phyloP scores from a whole-genome alignment of 108 stramenopile genomes.

The Skeletonema potamos region DNA sequence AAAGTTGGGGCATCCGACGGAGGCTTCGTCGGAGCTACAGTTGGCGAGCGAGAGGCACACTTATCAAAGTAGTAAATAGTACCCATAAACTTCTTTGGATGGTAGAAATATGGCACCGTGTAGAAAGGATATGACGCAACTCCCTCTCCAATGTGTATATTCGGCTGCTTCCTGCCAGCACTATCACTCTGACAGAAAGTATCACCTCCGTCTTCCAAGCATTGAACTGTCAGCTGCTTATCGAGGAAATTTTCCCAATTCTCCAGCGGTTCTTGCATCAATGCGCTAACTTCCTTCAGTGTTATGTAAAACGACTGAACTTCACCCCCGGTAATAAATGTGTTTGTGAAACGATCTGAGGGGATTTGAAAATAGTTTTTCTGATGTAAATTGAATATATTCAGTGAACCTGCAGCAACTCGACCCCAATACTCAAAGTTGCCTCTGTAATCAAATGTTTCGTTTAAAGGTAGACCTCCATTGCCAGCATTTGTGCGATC shows the following conservation, averaged over 20 bases:
- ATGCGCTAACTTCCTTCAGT: slow-evolving; percentile 15
- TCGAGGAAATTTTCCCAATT: slow-evolving; percentile 27
- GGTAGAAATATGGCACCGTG: slow-evolving; percentile 20
- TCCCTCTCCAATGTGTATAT: slow-evolving; percentile 30
- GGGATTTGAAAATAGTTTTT: slow-evolving; percentile 23
- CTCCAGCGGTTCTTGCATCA: slow-evolving; percentile 3
- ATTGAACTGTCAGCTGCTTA: slow-evolving; percentile 3
- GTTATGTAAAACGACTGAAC: slow-evolving; percentile 33
- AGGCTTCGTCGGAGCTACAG: neutral
- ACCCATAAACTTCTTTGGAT: slow-evolving; percentile 21
- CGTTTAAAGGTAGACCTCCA: slow-evolving; percentile 9
- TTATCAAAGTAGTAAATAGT: slow-evolving; percentile 4
- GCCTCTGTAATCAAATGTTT: slow-evolving; percentile 25
- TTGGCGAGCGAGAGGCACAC: slow-evolving; percentile 6
- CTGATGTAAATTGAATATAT: slow-evolving; percentile 6
- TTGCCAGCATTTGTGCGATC: slow-evolving; percentile 14
- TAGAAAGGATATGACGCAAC: slow-evolving; percentile 33
- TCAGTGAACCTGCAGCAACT: slow-evolving; percentile 8
- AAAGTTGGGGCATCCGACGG: neutral
- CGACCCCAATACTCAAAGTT: slow-evolving; percentile 10
- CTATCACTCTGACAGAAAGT: neutral
- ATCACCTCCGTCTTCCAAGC: neutral
- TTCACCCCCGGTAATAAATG: neutral
- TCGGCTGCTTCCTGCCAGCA: neutral
- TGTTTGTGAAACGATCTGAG: slow-evolving; percentile 1